Percentiles rank a stretch among this genome's conserved stretches.
Conservation (phyloP, 2,329 filamentous ascomycete genomes). For the Aspergillus sp. region DNA sequence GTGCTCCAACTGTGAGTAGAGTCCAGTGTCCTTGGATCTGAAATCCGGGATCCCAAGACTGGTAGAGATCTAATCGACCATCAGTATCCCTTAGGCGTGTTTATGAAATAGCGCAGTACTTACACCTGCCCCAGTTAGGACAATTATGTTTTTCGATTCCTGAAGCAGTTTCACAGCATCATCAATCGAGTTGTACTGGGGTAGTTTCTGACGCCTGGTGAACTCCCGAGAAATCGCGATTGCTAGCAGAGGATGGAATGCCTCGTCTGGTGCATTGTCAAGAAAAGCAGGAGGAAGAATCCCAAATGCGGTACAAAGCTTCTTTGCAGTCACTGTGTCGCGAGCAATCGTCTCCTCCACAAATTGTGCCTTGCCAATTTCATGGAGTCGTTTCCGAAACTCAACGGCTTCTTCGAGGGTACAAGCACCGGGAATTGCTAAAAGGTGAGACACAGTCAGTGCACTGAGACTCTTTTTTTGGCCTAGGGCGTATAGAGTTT, state of each 20-base stretch:
- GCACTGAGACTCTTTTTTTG: background rate
- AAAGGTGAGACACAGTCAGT: background rate
- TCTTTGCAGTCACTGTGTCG: conserved; percentile 72
- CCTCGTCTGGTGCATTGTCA: conserved; percentile 69
- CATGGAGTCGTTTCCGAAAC: conserved; percentile 70
- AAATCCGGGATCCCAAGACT: conserved; percentile 97
- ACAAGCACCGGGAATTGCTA: conserved; percentile 54
- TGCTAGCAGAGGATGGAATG: conserved; percentile 72
- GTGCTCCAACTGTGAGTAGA: conserved; percentile 81
- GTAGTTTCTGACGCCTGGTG: conserved; percentile 75
- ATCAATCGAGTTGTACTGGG: conserved; percentile 78
- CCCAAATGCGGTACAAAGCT: conserved; percentile 82
- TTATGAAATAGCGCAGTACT: conserved; percentile 17
- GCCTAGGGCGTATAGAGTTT: conserved; percentile 13
- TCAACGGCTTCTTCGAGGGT: conserved; percentile 67
- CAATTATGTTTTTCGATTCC: conserved; percentile 78
- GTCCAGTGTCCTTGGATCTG: conserved; percentile 85
- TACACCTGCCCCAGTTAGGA: conserved; percentile 85
- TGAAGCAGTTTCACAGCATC: conserved; percentile 79
- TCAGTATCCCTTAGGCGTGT: background rate
- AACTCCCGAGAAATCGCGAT: conserved; percentile 78
- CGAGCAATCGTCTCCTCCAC: conserved; percentile 69
- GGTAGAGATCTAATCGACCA: conserved; percentile 69
- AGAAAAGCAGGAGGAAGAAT: conserved; percentile 73
- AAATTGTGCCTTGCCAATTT: conserved; percentile 76